Conservation (phyloP, 2,329 filamentous ascomycete species). For the Nectriaceae sp. region DNA sequence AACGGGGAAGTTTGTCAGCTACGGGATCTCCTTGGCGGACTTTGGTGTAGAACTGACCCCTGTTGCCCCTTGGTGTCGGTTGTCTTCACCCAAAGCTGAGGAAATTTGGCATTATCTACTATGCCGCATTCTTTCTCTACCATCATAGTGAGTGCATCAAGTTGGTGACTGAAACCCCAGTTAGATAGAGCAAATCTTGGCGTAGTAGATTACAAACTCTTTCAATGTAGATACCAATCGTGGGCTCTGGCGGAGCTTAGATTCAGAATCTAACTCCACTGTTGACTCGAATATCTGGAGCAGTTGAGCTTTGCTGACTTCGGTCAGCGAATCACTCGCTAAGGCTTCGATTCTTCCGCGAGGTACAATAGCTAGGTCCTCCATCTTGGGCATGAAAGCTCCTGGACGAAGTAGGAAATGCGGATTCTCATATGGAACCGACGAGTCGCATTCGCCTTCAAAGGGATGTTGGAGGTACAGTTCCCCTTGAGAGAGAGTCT, state of each 20-base stretch:
- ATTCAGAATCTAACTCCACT: neutral
- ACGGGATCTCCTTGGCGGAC: neutral
- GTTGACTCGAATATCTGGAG: neutral
- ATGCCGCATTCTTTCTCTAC: neutral
- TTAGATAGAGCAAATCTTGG: neutral
- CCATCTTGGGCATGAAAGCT: constrained; percentile 8
- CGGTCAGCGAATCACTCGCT: neutral
- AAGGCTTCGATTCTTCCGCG: neutral
- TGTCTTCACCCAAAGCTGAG: neutral
- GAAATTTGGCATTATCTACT: neutral
- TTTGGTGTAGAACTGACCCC: neutral
- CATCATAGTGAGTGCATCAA: neutral
- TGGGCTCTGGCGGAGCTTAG: neutral
- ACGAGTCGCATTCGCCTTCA: neutral
- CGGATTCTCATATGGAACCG: constrained; percentile 7
- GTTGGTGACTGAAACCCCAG: neutral
- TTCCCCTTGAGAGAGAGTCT: neutral
- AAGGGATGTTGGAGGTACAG: constrained; percentile 7
- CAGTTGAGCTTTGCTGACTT: neutral
- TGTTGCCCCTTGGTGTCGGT: neutral
- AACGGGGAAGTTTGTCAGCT: too few species aligned
- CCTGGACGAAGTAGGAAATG: constrained; percentile 10
- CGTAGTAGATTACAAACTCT: neutral
- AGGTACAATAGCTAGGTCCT: neutral
- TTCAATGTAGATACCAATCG: neutral